These are phyloP conservation scores for Syncephalis fuscata DNA, from an alignment of 371 early-diverging fungal genomes.

Conservation along the genomic window DNA sequence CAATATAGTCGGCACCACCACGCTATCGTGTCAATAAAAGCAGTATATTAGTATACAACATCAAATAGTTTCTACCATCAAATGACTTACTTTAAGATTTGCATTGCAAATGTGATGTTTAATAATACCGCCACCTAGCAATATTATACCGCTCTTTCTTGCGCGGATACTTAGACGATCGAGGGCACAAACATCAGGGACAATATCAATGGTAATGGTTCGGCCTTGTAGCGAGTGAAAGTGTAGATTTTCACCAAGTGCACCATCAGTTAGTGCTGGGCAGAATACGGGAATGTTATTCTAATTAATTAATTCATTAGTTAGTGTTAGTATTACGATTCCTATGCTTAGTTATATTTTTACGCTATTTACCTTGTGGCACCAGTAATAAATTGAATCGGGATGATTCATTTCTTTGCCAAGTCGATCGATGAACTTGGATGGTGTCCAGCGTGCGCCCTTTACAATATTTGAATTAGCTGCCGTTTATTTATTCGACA, in stretches of 20 bases:
- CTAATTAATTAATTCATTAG: constrained; percentile 20
- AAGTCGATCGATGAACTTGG: constrained; percentile 79
- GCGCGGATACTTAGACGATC: constrained; percentile 91
- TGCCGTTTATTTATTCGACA: background rate
- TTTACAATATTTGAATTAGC: constrained; percentile 11
- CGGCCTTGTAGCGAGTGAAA: constrained; percentile 92
- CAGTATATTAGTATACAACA: no score
- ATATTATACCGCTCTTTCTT: constrained; percentile 93
- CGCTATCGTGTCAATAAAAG: constrained; percentile 34
- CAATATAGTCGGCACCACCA: constrained; percentile 98
- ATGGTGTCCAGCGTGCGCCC: constrained; percentile 83
- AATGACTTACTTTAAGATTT: constrained; percentile 76
- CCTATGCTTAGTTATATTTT: background rate
- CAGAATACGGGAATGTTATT: constrained; percentile 98
- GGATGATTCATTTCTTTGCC: constrained; percentile 92
- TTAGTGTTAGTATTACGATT: background rate
- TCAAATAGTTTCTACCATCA: no score
- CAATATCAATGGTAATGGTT: constrained; percentile 90
- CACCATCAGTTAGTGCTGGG: constrained; percentile 98
- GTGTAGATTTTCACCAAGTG: constrained; percentile 98
- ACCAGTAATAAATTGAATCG: constrained; percentile 97
- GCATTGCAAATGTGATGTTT: constrained; percentile 99
- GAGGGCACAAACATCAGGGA: constrained; percentile 84
- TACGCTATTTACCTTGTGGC: constrained; percentile 35
- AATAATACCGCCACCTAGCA: constrained; percentile 96